phyloP scores from a whole-genome alignment of 768 basidiomycete genomes.

The Mycena epipterygia region DNA sequence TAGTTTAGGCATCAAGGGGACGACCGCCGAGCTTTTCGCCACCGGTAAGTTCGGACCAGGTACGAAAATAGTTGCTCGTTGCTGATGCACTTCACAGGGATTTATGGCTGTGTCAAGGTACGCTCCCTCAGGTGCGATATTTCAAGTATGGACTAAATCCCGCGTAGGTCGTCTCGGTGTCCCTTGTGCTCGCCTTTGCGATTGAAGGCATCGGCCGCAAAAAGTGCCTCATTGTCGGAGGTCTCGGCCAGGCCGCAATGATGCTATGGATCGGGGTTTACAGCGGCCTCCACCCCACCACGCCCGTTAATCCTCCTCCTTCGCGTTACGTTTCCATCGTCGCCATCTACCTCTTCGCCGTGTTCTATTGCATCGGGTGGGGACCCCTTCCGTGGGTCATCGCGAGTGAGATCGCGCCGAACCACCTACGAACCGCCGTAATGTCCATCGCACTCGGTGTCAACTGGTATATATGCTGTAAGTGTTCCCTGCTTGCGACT shows the following conservation, averaged over 20 bases:
- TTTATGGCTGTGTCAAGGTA: constrained; percentile 54
- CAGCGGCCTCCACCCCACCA: constrained; percentile 49
- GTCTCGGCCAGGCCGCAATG: constrained; percentile 60
- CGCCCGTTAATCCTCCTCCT: constrained; percentile 48
- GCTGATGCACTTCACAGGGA: constrained; percentile 36
- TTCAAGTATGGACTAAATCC: neutral
- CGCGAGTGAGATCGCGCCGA: constrained; percentile 59
- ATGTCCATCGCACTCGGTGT: constrained; percentile 55
- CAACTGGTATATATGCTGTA: constrained; percentile 46
- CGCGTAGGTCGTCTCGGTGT: constrained; percentile 56
- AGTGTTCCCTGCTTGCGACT: neutral
- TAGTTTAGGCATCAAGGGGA: constrained; percentile 60
- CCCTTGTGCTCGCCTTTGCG: constrained; percentile 56
- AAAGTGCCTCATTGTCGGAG: constrained; percentile 61
- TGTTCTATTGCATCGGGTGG: constrained; percentile 61
- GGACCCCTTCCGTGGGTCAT: constrained; percentile 58
- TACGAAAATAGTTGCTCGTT: neutral
- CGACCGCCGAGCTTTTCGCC: constrained; percentile 59
- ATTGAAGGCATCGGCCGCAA: constrained; percentile 65
- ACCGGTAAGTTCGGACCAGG: constrained; percentile 58
- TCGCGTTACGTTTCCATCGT: constrained; percentile 59
- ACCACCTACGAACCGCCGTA: constrained; percentile 56
- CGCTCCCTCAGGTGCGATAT: neutral
- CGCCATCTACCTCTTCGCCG: constrained; percentile 62
- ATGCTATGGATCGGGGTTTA: constrained; percentile 66